Base-by-base conservation (phyloP, 129 eudicot genomes). In the Chrysanthemum lavandulifolium region DNA sequence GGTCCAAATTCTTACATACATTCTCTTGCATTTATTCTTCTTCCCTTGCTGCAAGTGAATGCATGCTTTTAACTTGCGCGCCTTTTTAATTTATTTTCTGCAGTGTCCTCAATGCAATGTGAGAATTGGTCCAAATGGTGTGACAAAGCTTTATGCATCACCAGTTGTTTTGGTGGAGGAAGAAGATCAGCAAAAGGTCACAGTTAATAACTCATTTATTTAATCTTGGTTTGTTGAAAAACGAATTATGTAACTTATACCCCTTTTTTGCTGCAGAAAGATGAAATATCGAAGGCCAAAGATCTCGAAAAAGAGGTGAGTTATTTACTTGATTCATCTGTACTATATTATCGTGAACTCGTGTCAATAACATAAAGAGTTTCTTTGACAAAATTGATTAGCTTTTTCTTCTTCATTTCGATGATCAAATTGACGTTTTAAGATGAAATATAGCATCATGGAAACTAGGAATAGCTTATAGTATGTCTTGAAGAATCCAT, bases 21-120 rank as follows among this genome's bases (percentile, higher is more conserved):
- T 31, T 61, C 40, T 63, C 13, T 10, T 36, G 21, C 13, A 12
- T 0, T 11, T 62, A 3, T 31, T n/a, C 62, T 57, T 57, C 21
- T 7, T 3, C 47, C 5, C 7, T 14, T 64, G 68, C 18, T 64
- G 25, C 21, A 11, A 12, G 15, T 64, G 52, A 10, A 36, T 33
- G n/a, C 21, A 10, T n/a, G 19, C 16, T 13, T 64, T 5, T 64
- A 64, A 36, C 51, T 33, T 6, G 18, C 13, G 19, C 18, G 11
- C 43, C 13, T 13, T 29, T 31, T 0, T 4, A 27, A 10, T 36
- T 13, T 64, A 2, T 0, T 13, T 64, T 31, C 9, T 49, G 52
- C 16, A 64, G 68, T 64, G 68, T n/a, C 68, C 68, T 64, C 68
- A 64, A 64, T 64, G 68, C 68, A 64, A 64, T 12, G 50, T 23